Evolutionary conservation across 352 stramenopile genomes (phyloP), one percentile per base, ranked within the genome.

Genomic region (Pythium phragmitis): DNA sequence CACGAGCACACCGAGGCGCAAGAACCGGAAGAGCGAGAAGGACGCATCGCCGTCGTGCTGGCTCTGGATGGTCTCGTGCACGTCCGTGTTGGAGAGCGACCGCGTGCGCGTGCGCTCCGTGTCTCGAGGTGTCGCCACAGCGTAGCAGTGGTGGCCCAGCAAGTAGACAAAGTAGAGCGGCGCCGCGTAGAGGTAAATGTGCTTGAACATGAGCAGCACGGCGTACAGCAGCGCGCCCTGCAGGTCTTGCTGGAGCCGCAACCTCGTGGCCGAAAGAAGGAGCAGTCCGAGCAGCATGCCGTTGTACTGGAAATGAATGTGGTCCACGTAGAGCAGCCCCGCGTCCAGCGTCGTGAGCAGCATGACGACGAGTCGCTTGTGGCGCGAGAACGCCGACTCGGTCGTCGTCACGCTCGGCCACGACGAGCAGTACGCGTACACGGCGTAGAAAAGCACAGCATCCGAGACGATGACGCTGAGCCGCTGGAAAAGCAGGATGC

Each of bases 231-330:
- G 72, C 0, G 91, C 96, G 7, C 87, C 93, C n/a, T 87, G 78
- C 14, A 98, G 63, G 47, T 97, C 86, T 60, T 91, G 75, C 55
- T 90, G 75, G 61, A 91, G 66, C 37, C 82, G 70, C 55, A 95
- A 81, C 60, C 90, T 89, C 43, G 85, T 87, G 33, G 97, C 72
- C 7, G 92, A 98, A 45, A 97, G 74, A 37, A 98, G 85, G 36
- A 99, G 75, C 62, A 99, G 70, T 0, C 96, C 96, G 7, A 99
- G 77, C 17, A 99, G 72, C 82, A 99, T 96, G 14, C 96, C 96
- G 72, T 99, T 99, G 85, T 99, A 99, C 74, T 99, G 97, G 81
- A 99, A 99, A 75, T 99, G 97, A 42, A 99, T 95, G 79, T 99
- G 96, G 79, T 99, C 97, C 37, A 99, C 84, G 67, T 97, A 91